These are phyloP conservation scores for Naganishia vaughanmartiniae DNA, from an alignment of 768 basidiomycete species.

Conservation along the genomic window DNA sequence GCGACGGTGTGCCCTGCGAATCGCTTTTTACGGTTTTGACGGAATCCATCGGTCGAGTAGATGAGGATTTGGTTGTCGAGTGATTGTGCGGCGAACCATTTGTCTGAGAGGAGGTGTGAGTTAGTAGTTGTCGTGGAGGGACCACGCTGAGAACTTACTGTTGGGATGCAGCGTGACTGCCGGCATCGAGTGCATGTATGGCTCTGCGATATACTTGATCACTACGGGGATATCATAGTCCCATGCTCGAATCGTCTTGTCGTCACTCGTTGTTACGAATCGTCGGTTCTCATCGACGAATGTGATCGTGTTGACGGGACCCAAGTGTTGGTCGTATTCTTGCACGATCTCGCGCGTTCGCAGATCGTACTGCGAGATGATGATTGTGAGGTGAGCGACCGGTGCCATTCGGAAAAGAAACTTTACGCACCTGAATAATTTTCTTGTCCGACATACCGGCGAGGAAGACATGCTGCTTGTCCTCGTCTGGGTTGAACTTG, in stretches of 20 bases:
- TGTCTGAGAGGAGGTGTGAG: constrained; percentile 57
- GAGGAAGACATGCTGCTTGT: constrained; percentile 92
- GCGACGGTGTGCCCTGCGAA: constrained; percentile 96
- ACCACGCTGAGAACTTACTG: constrained; percentile 60
- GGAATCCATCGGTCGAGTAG: constrained; percentile 96
- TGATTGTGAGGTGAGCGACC: neutral
- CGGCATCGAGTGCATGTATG: constrained; percentile 99
- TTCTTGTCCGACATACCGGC: constrained; percentile 99
- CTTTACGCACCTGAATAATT: constrained; percentile 78
- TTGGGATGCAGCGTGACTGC: constrained; percentile 93
- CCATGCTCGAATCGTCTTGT: constrained; percentile 98
- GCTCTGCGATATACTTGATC: constrained; percentile 99
- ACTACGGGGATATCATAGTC: constrained; percentile 99
- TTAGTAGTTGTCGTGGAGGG: neutral
- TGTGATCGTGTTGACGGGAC: constrained; percentile 96
- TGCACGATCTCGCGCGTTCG: constrained; percentile 92
- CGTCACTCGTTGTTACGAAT: constrained; percentile 97
- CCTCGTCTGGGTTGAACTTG: constrained; percentile 90
- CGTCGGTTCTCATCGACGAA: constrained; percentile 97
- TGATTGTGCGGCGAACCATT: constrained; percentile 96
- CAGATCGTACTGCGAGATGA: constrained; percentile 75
- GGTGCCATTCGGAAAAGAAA: too few relatives aligned
- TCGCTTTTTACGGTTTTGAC: constrained; percentile 96
- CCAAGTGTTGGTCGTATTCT: constrained; percentile 97
- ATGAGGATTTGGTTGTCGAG: constrained; percentile 97